phyloP scores from a whole-genome alignment of 2,329 filamentous ascomycete genomes.

The Fusarium pseudoanthophilum region DNA sequence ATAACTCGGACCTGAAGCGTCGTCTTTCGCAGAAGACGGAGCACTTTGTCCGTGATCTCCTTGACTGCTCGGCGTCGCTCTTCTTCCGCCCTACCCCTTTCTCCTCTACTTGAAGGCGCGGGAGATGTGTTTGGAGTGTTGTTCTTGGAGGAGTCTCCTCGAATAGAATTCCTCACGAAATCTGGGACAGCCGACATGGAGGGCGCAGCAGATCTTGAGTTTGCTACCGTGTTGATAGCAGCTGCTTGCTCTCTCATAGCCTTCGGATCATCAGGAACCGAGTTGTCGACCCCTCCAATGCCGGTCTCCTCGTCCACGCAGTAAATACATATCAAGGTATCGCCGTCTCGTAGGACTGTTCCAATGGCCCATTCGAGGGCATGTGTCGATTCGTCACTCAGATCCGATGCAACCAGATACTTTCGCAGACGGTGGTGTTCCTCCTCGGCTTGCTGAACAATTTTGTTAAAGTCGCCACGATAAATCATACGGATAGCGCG shows the following conservation, averaged over 20 bases:
- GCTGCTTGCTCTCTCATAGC: constrained; percentile 80
- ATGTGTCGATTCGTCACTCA: constrained; percentile 94
- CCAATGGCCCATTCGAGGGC: constrained; percentile 98
- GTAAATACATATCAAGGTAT: constrained; percentile 92
- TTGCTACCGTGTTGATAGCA: constrained; percentile 73
- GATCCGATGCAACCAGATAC: constrained; percentile 94
- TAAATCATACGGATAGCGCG: constrained; percentile 90
- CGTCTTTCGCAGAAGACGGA: constrained; percentile 90
- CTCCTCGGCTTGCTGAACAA: constrained; percentile 81
- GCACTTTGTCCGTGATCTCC: constrained; percentile 83
- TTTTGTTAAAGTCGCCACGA: constrained; percentile 82
- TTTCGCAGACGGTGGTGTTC: constrained; percentile 83
- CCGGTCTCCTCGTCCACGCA: constrained; percentile 89
- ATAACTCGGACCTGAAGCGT: constrained; percentile 91
- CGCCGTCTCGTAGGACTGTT: constrained; percentile 91
- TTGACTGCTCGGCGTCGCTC: constrained; percentile 85
- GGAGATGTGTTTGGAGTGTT: constrained; percentile 57
- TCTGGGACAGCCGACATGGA: constrained; percentile 50
- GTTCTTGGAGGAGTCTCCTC: constrained; percentile 47
- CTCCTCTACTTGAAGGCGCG: constrained; percentile 59
- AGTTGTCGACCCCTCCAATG: constrained; percentile 60
- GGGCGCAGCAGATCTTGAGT: constrained; percentile 49
- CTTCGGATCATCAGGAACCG: constrained; percentile 77
- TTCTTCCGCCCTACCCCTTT: constrained; percentile 72
- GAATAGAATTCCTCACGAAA: constrained; percentile 47